Conservation (phyloP, 208 protist species). For the Crithidia brevicula region DNA sequence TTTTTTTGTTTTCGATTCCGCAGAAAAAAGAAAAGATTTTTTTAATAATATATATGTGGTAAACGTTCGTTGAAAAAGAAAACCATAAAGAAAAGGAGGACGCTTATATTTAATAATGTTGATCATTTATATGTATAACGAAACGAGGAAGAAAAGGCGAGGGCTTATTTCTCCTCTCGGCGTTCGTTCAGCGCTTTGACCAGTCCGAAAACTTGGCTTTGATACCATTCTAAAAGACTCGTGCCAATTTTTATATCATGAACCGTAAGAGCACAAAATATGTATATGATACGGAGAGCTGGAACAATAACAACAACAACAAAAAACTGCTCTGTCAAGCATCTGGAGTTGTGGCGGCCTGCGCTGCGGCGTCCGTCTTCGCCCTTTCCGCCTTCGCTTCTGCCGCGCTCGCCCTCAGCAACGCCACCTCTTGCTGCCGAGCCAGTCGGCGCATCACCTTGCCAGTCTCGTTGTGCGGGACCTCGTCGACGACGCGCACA, state of each 20-base stretch:
- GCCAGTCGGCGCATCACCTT: constrained; percentile 82
- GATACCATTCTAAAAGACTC: no score
- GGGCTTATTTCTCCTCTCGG: no score
- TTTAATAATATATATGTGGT: neutral
- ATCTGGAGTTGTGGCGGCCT: no score
- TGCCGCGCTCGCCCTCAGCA: constrained; percentile 34
- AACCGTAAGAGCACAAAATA: no score
- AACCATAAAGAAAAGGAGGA: neutral
- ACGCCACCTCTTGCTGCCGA: constrained; percentile 37
- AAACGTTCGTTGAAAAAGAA: neutral
- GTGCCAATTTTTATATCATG: no score
- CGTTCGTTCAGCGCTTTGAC: no score
- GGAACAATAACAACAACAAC: neutral
- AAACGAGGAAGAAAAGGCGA: no score
- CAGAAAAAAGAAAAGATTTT: neutral
- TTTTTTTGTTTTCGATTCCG: no score
- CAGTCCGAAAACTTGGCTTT: no score
- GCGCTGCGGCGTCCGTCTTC: neutral
- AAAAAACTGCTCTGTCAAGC: neutral
- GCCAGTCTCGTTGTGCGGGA: constrained; percentile 74
- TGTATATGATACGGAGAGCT: neutral
- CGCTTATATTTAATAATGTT: no score
- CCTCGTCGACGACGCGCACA: constrained; percentile 64
- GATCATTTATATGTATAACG: no score
- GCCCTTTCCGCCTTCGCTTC: constrained; percentile 6